Conservation (phyloP, 2,329 filamentous ascomycete genomes). For the Ascochyta lentis region DNA sequence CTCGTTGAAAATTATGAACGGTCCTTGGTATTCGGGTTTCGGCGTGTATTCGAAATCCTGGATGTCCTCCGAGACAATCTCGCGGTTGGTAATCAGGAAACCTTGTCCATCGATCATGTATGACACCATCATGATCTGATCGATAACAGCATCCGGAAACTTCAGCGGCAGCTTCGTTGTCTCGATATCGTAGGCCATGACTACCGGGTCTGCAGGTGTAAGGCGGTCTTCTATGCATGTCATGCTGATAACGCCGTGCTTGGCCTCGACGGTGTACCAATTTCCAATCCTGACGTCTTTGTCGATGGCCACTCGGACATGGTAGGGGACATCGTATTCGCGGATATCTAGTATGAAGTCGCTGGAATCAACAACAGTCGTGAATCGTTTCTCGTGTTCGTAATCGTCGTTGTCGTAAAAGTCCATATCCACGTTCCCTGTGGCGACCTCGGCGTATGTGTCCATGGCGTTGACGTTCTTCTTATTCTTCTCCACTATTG, state of each 20-base stretch:
- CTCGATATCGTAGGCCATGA: conserved; percentile 99
- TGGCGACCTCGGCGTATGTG: conserved; percentile 94
- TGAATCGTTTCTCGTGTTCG: conserved; percentile 80
- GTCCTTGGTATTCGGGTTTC: conserved; percentile 91
- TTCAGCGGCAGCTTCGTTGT: conserved; percentile 95
- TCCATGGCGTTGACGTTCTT: conserved; percentile 97
- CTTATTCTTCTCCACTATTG: conserved; percentile 94
- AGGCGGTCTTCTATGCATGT: conserved; percentile 86
- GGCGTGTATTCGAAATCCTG: conserved; percentile 98
- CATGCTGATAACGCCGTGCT: conserved; percentile 86
- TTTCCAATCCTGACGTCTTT: conserved; percentile 94
- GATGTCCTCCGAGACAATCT: conserved; percentile 97
- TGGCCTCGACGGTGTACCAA: conserved; percentile 96
- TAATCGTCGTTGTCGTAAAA: conserved; percentile 87
- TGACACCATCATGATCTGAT: conserved; percentile 99
- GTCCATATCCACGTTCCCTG: conserved; percentile 83
- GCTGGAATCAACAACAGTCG: conserved; percentile 84
- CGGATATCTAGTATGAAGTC: conserved; percentile 98
- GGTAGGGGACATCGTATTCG: conserved; percentile 99
- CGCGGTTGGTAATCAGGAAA: conserved; percentile 96
- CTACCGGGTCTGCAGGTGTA: conserved; percentile 91
- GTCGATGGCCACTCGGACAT: conserved; percentile 98
- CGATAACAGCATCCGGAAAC: conserved; percentile 91
- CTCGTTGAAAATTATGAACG: conserved; percentile 98
- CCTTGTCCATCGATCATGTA: conserved; percentile 99